A percentile compares a stretch with the other conserved stretches of the same genome.
Conservation (phyloP, 768 basidiomycete species). For the Suillus placidus region DNA sequence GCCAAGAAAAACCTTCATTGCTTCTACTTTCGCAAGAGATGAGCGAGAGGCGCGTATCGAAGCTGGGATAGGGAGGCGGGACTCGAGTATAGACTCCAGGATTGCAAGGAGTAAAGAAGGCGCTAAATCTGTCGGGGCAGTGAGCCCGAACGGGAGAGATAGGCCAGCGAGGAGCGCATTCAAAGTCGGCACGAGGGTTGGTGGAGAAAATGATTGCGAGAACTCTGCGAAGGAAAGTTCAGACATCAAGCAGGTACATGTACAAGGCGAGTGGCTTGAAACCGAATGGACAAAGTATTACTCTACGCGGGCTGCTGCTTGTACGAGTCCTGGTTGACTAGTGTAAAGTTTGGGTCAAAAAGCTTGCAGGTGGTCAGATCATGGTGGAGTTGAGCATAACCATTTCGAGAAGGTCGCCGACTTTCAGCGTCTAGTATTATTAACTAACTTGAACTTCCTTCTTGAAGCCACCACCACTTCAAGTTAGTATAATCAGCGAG, state of each 20-base stretch:
- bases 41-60: slow-evolving; percentile 41
- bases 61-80: slow-evolving; percentile 51
- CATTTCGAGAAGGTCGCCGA: not conserved
- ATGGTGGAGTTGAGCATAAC: not conserved
- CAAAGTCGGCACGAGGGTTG: slow-evolving; percentile 32
- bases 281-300: not conserved
- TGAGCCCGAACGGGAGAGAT: slow-evolving; percentile 47
- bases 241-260: slow-evolving; percentile 5
- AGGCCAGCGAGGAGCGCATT: slow-evolving; percentile 51
- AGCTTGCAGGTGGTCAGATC: not conserved
- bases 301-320: not conserved
- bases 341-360: not conserved
- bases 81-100: slow-evolving; percentile 60
- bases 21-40: slow-evolving; percentile 50
- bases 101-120: slow-evolving; percentile 73
- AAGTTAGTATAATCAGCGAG: not conserved
- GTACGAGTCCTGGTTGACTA: not conserved
- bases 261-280: not conserved
- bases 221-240: slow-evolving; percentile 12
- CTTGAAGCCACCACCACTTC: too few relatives aligned
- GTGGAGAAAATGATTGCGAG: slow-evolving; percentile 10
- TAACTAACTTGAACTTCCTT: too few relatives aligned
- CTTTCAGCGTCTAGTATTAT: not conserved
- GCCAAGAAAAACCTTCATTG: slow-evolving; percentile 76
- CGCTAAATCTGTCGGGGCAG: slow-evolving; percentile 63